Base-by-base conservation (phyloP, 2,329 filamentous ascomycete genomes). In the Aspergillus pseudoviridinutans region DNA sequence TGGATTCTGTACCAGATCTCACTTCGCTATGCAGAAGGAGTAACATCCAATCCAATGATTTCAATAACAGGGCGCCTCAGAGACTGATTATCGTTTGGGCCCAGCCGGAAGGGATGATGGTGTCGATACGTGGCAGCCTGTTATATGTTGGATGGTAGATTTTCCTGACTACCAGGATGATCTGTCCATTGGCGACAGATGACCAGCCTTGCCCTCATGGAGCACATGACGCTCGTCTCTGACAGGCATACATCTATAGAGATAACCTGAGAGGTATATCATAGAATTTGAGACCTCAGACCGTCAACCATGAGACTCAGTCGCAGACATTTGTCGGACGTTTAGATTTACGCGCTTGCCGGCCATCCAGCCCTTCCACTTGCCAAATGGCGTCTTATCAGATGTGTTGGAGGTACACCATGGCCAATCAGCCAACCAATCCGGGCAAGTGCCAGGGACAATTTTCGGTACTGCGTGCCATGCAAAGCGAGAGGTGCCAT, bases 391-490 rank as follows among this genome's bases (percentile, higher is more conserved):
- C 4, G 62, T 58, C 20, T 63, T 58, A 32, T 64, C 59, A 25
- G 63, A 66, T 76, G 71, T 77, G 46, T 77, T 73, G 2, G 80
- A 79, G 0, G 47, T 59, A 32, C 51, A 58, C 9, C 73, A 79
- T 8, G 92, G 92, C 92, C 92, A 97, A 46, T 88, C 78, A 56
- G 80, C 76, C 51, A 97, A 74, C 73, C 87, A 89, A 0, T 77
- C 77, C 0, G 93, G 93, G 74, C 92, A 97, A 0, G 91, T 96
- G 1, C 78, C 84, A 50, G 85, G 82, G 38, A 97, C 69, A 12
- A 97, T 88, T 71, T 92, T 94, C 5, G 94, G 92, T 12, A 97
- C 92, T 12, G 90, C 92, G 76, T 97, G 94, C 93, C 93, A 97
- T 2, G 93, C 92, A 74, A 91, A 96, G 47, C 94, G 82, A 3